Percentiles rank a stretch among this genome's conserved stretches.
Conservation (phyloP, 2,329 filamentous ascomycete species). For the Sordariomycetes sp. region DNA sequence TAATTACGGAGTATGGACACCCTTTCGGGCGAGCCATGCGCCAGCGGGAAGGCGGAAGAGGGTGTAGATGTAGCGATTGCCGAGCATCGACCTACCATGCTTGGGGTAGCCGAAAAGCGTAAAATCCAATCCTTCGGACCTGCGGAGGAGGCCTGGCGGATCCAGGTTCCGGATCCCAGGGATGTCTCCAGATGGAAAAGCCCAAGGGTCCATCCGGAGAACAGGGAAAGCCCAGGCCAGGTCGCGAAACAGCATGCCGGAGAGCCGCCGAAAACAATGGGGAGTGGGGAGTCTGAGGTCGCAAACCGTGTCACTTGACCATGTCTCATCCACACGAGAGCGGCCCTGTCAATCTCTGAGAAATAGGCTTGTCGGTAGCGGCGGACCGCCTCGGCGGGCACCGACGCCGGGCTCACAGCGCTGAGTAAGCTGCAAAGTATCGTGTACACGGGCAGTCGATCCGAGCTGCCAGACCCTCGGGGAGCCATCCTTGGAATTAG, state of each 20-base stretch:
- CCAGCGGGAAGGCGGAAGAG: not conserved
- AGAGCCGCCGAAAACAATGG: conserved; percentile 5
- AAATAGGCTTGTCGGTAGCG: conserved; percentile 6
- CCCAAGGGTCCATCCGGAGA: not conserved
- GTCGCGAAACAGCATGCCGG: conserved; percentile 1
- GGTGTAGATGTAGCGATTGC: not conserved
- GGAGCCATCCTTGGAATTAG: not conserved
- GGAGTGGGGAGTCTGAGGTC: not conserved
- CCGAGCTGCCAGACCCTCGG: not conserved
- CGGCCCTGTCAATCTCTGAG: conserved; percentile 1
- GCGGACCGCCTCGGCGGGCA: conserved; percentile 3
- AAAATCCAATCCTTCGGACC: not conserved
- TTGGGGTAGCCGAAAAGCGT: not conserved
- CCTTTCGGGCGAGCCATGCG: not conserved
- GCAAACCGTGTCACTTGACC: conserved; percentile 5
- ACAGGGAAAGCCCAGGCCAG: not conserved
- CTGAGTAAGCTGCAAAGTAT: not conserved
- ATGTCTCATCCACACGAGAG: not conserved
- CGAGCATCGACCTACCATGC: not conserved
- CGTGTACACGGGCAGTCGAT: not conserved
- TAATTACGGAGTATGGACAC: not conserved
- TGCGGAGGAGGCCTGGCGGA: not conserved
- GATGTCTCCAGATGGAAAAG: not conserved
- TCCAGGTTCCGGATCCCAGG: not conserved
- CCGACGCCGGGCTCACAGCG: not conserved